phyloP scores from a whole-genome alignment of 2,329 filamentous ascomycete genomes.

The Curvularia sp. region DNA sequence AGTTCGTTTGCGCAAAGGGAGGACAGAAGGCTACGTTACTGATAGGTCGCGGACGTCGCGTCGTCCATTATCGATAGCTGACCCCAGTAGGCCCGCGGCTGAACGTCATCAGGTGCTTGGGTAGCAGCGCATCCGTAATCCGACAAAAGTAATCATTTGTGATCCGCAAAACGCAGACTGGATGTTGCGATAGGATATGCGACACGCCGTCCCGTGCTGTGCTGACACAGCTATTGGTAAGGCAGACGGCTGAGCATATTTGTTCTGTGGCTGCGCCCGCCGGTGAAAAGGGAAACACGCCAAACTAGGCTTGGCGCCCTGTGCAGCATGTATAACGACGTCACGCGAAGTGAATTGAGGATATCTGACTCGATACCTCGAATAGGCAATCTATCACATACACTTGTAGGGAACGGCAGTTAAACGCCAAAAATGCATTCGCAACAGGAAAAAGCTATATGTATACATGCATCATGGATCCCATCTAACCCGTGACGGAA shows the following conservation, averaged over 20 bases:
- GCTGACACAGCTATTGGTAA: constrained; percentile 7
- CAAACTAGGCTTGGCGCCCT: constrained; percentile 14
- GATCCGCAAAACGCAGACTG: neutral
- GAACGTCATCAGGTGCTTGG: constrained; percentile 15
- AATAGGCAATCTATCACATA: neutral
- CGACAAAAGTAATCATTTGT: constrained; percentile 9
- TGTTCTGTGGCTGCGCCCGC: constrained; percentile 10
- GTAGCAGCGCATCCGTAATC: constrained; percentile 8
- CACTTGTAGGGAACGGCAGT: neutral
- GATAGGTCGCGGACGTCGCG: constrained; percentile 9
- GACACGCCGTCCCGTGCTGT: neutral
- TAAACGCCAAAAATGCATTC: neutral
- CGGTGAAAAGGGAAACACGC: constrained; percentile 21
- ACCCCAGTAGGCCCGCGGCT: constrained; percentile 13
- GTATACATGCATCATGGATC: constrained; percentile 1
- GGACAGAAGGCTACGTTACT: constrained; percentile 7
- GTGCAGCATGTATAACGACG: constrained; percentile 13
- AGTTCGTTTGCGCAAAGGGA: constrained; percentile 8
- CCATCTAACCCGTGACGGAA: no score
- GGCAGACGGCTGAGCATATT: constrained; percentile 15
- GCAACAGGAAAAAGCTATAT: neutral
- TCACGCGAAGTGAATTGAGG: constrained; percentile 13
- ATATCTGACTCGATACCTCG: neutral
- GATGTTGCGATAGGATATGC: neutral
- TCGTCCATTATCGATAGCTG: constrained; percentile 27